These are phyloP conservation scores for Stentor coeruleus DNA, from an alignment of 73 alveolate species.

Conservation along the genomic window DNA sequence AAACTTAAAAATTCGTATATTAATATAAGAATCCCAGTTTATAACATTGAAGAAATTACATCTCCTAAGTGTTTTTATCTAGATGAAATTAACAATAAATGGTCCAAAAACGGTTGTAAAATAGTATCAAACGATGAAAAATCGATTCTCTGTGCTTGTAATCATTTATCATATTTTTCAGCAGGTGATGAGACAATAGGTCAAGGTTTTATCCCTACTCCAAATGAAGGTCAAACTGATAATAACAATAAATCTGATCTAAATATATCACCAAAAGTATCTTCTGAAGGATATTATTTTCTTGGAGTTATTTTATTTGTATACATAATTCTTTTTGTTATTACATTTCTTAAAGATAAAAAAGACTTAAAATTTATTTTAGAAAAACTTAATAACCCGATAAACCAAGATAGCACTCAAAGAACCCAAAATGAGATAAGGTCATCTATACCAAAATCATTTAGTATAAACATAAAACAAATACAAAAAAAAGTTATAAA, in stretches of 20 bases:
- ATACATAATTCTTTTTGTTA: too few relatives aligned
- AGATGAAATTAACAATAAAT: neutral
- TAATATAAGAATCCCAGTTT: neutral
- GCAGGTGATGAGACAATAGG: neutral
- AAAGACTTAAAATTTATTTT: neutral
- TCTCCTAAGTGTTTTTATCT: neutral
- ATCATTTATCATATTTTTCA: neutral
- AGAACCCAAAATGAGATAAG: neutral
- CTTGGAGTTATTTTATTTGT: neutral
- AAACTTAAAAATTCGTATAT: neutral
- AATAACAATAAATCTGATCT: neutral
- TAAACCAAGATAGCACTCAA: neutral
- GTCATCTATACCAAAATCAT: neutral
- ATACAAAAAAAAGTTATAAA: too few relatives aligned
- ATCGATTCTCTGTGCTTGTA: neutral
- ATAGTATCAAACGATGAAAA: neutral
- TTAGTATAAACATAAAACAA: too few relatives aligned
- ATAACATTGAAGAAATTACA: neutral
- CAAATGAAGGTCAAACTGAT: neutral
- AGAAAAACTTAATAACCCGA: neutral
- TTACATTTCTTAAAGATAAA: neutral
- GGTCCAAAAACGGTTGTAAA: neutral
- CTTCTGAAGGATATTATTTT: neutral
- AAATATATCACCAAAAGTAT: neutral
- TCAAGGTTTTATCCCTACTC: neutral